Evolutionary conservation across 495 filamentous ascomycete genomes (phyloP), one percentile per base, ranked within the genome.

Genomic region (Penicillium cosmopolitanum): DNA sequence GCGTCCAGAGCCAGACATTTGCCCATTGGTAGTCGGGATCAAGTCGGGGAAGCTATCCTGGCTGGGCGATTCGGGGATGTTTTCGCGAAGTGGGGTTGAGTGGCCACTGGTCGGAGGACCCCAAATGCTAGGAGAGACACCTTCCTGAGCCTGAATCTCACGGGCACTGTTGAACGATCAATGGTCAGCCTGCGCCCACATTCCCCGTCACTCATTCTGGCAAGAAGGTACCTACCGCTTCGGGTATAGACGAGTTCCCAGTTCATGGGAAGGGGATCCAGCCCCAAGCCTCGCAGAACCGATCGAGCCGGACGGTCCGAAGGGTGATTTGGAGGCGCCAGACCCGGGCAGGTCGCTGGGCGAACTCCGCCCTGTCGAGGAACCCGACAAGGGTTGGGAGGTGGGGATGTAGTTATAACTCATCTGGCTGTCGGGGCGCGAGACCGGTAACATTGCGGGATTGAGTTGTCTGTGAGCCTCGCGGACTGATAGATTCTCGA

Each of bases 61-160:
- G 54, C 89, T 92, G n/a, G 88, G 88, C 10, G 93, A 96, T 77
- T 98, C 95, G 62, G 95, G 96, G 53, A 97, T 96, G 55, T 95
- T 96, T 77, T 98, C 95, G 60, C 95, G 90, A 56, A 98, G 83
- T 60, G 95, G 96, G 19, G 95, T 98, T 47, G 95, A 96, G 77
- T 96, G 89, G 55, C 92, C 93, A 71, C 93, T 96, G 34, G 96
- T 94, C 53, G 95, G 95, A 40, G 95, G 93, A 31, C 92, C 94
- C 95, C 96, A 98, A 28, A 93, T 86, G 71, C 90, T 92, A 51
- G 91, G 82, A 62, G 88, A 87, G 60, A 96, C 74, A 43, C 93
- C 93, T 82, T 98, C 96, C 77, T 98, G 93, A 38, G 93, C 93
- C 78, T 98, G 96, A 61, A 98, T 97, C 71, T 98, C 95, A 73